Percentiles rank a stretch among this genome's conserved stretches.
phyloP scores from a whole-genome alignment of 2,329 filamentous ascomycete genomes.

The Fragosphaeria purpurea region DNA sequence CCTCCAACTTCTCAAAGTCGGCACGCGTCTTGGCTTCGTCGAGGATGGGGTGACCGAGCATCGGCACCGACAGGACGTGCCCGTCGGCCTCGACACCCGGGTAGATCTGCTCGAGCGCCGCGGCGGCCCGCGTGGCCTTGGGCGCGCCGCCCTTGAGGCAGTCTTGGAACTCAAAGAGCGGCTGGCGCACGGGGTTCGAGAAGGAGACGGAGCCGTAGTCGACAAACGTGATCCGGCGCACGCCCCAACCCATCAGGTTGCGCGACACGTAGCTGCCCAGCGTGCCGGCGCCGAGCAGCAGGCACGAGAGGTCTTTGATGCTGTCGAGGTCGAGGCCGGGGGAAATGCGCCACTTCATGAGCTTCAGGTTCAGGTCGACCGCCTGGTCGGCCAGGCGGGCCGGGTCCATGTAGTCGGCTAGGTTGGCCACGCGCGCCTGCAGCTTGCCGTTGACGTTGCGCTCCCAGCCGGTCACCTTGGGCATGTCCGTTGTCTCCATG shows the following conservation, averaged over 20 bases:
- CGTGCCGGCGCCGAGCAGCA: conserved; percentile 85
- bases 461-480: conserved; percentile 94
- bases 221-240: conserved; percentile 88
- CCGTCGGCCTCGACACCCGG: conserved; percentile 78
- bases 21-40: conserved; percentile 58
- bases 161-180: conserved; percentile 82
- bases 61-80: conserved; percentile 77
- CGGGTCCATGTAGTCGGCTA: conserved; percentile 92
- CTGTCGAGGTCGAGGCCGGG: conserved; percentile 77
- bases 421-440: conserved; percentile 64
- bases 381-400: conserved; percentile 79
- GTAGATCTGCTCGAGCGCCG: conserved; percentile 75
- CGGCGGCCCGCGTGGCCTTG: conserved; percentile 74
- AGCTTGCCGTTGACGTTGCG: conserved; percentile 71
- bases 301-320: conserved; percentile 82
- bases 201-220: conserved; percentile 91
- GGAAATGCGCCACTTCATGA: conserved; percentile 98
- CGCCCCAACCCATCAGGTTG: conserved; percentile 90
- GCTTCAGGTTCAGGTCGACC: conserved; percentile 89
- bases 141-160: conserved; percentile 74
- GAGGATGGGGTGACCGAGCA: conserved; percentile 82
- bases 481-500: conserved; percentile 47
- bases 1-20: conserved; percentile 67
- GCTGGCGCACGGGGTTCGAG: conserved; percentile 92
- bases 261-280: conserved; percentile 89